A percentile compares a stretch with the other conserved stretches of the same genome.
These are phyloP conservation scores for Microdochium trichocladiopsis DNA, from an alignment of 2,329 filamentous ascomycete genomes.

Conservation along the genomic window DNA sequence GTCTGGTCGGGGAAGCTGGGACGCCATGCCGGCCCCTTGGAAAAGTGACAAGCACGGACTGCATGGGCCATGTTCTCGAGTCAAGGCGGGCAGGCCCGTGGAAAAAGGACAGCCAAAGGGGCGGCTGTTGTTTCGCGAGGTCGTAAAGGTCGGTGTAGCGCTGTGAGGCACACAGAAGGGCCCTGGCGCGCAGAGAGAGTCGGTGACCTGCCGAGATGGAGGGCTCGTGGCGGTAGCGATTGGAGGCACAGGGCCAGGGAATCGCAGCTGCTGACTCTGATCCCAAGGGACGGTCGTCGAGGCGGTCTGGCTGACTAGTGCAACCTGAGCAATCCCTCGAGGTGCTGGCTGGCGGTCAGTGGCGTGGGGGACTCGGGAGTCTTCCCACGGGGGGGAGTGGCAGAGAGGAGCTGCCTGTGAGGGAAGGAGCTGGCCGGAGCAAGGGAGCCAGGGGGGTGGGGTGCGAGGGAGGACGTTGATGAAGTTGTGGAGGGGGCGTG, in stretches of 20 bases:
- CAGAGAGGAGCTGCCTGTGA: background rate
- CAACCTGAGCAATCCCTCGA: background rate
- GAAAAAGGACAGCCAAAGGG: background rate
- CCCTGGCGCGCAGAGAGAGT: background rate
- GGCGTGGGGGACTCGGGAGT: slow-evolving; percentile 1
- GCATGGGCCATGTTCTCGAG: background rate
- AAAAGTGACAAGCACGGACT: background rate
- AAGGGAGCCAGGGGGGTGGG: background rate
- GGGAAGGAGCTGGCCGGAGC: background rate
- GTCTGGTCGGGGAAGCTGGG: background rate
- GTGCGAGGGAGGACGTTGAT: background rate
- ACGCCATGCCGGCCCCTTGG: background rate
- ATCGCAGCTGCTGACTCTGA: background rate
- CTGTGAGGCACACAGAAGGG: background rate
- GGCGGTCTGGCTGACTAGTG: background rate
- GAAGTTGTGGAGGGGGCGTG: background rate
- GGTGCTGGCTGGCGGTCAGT: background rate
- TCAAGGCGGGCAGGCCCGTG: background rate
- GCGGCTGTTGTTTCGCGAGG: background rate
- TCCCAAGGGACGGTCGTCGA: background rate
- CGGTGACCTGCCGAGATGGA: background rate
- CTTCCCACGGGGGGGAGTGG: background rate
- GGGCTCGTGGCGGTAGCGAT: background rate
- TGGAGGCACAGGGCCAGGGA: background rate
- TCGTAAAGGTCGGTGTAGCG: background rate